phyloP scores from a whole-genome alignment of 176 grass and related monocot genomes.

The Pontederia crassipes region DNA sequence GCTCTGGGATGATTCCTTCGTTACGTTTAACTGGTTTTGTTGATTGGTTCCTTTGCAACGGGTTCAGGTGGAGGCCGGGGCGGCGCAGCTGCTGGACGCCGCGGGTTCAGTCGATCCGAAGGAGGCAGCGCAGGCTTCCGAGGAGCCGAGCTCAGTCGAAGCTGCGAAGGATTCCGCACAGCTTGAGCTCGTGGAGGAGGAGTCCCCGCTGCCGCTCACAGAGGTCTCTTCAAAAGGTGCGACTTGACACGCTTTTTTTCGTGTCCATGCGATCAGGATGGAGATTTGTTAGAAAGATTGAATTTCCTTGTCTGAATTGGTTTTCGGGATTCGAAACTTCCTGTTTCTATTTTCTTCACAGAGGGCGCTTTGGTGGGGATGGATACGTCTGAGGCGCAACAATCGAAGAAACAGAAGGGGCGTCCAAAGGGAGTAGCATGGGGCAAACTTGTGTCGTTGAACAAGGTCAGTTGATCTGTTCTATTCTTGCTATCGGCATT shows the following conservation, averaged over 20 bases:
- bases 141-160: not conserved
- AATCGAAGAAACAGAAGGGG: slow-evolving; percentile 5
- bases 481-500: no score
- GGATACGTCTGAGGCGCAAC: not conserved
- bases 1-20: not conserved
- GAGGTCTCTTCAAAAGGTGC: no score
- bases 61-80: slow-evolving; percentile 1
- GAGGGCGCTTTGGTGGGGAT: not conserved
- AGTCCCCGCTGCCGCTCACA: not conserved
- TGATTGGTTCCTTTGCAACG: not conserved
- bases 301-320: no score
- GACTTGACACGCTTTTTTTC: no score
- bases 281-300: no score
- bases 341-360: not conserved
- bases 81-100: slow-evolving; percentile 2
- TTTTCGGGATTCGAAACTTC: not conserved
- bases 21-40: not conserved
- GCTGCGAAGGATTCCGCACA: not conserved
- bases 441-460: slow-evolving; percentile 7
- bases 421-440: not conserved
- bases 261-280: no score
- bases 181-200: slow-evolving; percentile 1
- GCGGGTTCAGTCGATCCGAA: not conserved
- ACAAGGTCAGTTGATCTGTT: no score
- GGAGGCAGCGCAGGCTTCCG: not conserved